A percentile compares a stretch with the other conserved stretches of the same genome.
Evolutionary conservation across 2,329 filamentous ascomycete genomes (phyloP).

Genomic region (Aspergillus sp.): DNA sequence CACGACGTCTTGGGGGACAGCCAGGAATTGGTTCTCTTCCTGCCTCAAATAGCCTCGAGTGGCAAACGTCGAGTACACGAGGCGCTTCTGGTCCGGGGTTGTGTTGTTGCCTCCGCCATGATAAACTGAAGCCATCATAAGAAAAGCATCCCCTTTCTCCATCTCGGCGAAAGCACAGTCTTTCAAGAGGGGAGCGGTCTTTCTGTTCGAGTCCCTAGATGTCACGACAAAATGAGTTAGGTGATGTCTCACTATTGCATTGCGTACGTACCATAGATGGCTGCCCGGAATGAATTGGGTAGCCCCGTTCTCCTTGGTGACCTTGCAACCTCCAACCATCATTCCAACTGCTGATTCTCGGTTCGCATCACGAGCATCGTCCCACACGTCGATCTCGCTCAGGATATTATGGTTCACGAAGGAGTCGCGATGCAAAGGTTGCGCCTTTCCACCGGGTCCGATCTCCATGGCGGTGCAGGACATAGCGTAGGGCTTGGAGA

Average conservation of each 20-base stretch:
- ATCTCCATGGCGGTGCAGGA: conserved; percentile 18
- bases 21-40: conserved; percentile 43
- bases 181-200: conserved; percentile 13
- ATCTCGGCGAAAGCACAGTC: conserved; percentile 30
- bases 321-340: conserved; percentile 26
- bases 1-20: conserved; percentile 11
- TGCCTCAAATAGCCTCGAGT: conserved; percentile 36
- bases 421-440: conserved; percentile 24
- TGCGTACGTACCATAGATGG: conserved; percentile 22
- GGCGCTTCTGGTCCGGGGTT: conserved; percentile 30
- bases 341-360: conserved; percentile 22
- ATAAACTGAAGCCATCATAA: conserved; percentile 36
- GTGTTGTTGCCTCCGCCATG: conserved; percentile 37
- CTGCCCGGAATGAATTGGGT: conserved; percentile 30
- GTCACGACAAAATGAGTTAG: neutral
- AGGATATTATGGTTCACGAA: conserved; percentile 8
- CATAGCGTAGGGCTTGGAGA: conserved; percentile 25
- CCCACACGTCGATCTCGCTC: conserved; percentile 1
- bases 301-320: conserved; percentile 29
- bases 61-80: conserved; percentile 35
- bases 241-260: neutral
- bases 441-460: conserved; percentile 22
- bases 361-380: conserved; percentile 12
- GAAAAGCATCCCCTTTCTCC: conserved; percentile 36
- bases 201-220: neutral